Conservation (phyloP, 495 filamentous ascomycete genomes). For the Hyaloscypha variabilis region DNA sequence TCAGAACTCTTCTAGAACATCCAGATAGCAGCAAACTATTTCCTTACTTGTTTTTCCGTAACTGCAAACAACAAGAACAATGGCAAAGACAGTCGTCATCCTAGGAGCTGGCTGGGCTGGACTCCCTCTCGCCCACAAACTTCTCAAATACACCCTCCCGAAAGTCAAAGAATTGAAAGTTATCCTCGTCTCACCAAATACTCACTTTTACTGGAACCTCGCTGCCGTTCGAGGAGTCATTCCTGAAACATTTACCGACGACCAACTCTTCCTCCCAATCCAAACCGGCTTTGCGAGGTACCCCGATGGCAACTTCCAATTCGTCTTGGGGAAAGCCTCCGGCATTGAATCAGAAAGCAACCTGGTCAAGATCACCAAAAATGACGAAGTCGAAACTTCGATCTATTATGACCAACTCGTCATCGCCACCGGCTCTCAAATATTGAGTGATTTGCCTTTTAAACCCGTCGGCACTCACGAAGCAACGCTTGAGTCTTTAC, state of each 20-base stretch:
- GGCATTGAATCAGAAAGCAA: not conserved
- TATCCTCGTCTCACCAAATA: constrained; percentile 37
- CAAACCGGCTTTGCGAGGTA: constrained; percentile 54
- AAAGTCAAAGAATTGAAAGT: constrained; percentile 18
- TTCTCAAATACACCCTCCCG: constrained; percentile 9
- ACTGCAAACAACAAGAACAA: too few relatives aligned
- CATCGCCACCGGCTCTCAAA: constrained; percentile 54
- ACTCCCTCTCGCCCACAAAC: constrained; percentile 56
- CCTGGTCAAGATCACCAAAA: constrained; percentile 28
- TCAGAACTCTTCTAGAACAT: too few relatives aligned
- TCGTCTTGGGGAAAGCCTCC: constrained; percentile 48
- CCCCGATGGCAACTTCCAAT: constrained; percentile 49
- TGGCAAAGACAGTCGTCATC: constrained; percentile 54
- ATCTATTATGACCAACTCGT: constrained; percentile 54
- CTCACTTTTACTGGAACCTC: constrained; percentile 37
- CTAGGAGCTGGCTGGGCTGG: constrained; percentile 64
- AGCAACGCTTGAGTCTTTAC: constrained; percentile 34
- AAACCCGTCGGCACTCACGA: constrained; percentile 36
- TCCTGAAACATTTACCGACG: constrained; percentile 31
- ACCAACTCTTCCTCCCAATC: constrained; percentile 42
- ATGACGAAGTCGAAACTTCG: constrained; percentile 27
- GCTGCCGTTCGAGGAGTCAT: constrained; percentile 38
- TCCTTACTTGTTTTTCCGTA: not conserved
- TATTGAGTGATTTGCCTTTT: constrained; percentile 49
- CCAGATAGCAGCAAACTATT: not conserved